Percentiles rank a stretch among this genome's conserved stretches.
phyloP scores from a whole-genome alignment of 1,284 basidiomycete genomes.

The Ceratobasidium sp. region DNA sequence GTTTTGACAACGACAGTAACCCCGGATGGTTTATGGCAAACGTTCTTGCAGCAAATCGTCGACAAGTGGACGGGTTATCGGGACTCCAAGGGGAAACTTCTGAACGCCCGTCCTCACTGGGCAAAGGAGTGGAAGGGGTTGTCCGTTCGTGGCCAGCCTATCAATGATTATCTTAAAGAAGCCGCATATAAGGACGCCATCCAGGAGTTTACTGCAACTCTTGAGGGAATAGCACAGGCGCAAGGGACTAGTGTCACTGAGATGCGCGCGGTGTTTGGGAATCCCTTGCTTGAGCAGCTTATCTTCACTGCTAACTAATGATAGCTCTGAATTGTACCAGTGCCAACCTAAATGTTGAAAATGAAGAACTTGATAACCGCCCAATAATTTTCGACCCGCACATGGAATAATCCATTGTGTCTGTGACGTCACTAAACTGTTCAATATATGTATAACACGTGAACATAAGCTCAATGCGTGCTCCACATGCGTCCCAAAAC shows the following conservation, averaged over 20 bases:
- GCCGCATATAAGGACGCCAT: conserved; percentile 40
- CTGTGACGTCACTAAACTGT: too few relatives aligned
- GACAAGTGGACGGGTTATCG: conserved; percentile 40
- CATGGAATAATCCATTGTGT: too few relatives aligned
- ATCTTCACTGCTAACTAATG: conserved; percentile 16
- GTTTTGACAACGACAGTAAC: conserved; percentile 37
- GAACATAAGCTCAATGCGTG: too few relatives aligned
- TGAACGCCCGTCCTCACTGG: conserved; percentile 42
- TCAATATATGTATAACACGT: too few relatives aligned
- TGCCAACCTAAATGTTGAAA: neutral
- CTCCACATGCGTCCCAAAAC: too few relatives aligned
- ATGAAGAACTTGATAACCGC: neutral
- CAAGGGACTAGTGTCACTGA: conserved; percentile 35
- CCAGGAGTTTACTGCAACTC: conserved; percentile 32
- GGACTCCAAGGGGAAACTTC: conserved; percentile 21
- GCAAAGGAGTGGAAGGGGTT: conserved; percentile 42
- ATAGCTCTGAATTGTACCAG: too few relatives aligned
- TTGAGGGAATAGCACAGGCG: conserved; percentile 16
- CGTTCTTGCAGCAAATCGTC: conserved; percentile 39
- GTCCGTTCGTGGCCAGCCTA: conserved; percentile 36
- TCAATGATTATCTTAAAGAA: conserved; percentile 38
- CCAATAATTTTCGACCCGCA: too few relatives aligned
- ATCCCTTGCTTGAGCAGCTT: conserved; percentile 28
- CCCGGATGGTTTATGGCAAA: conserved; percentile 32
- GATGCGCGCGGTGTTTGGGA: conserved; percentile 37